Conservation (phyloP, 2,329 filamentous ascomycete genomes). For the Lecanosticta acicola region DNA sequence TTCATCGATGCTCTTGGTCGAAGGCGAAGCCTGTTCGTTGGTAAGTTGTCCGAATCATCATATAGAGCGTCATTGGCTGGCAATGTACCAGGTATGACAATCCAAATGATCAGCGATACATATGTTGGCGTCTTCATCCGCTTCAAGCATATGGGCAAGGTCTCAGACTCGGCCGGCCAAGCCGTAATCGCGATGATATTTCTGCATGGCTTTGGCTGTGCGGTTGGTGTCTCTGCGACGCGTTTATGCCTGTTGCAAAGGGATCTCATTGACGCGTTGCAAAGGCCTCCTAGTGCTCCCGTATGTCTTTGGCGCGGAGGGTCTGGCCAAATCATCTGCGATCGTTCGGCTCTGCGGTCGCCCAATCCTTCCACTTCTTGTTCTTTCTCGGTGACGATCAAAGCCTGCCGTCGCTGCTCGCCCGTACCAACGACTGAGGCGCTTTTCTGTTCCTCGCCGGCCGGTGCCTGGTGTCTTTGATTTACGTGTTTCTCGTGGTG, state of each 20-base stretch:
- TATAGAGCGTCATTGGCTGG: neutral
- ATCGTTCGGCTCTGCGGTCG: slow-evolving; percentile 40
- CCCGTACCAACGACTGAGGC: slow-evolving; percentile 38
- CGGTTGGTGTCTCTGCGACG: neutral
- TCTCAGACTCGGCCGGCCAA: slow-evolving; percentile 30
- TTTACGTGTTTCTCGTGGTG: slow-evolving; percentile 39
- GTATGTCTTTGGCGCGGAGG: slow-evolving; percentile 43
- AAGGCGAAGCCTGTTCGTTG: slow-evolving; percentile 29
- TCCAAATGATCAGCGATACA: slow-evolving; percentile 40
- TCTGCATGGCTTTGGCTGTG: slow-evolving; percentile 40
- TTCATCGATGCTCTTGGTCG: slow-evolving; percentile 43
- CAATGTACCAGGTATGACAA: slow-evolving; percentile 13
- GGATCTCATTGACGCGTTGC: slow-evolving; percentile 21
- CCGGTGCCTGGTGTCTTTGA: slow-evolving; percentile 36
- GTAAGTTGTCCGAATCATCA: slow-evolving; percentile 4
- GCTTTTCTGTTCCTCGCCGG: slow-evolving; percentile 41
- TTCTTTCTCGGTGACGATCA: slow-evolving; percentile 39
- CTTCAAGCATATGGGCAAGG: slow-evolving; percentile 24
- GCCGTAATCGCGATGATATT: slow-evolving; percentile 43
- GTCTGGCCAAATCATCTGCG: slow-evolving; percentile 44
- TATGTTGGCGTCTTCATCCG: slow-evolving; percentile 42
- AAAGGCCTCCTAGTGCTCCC: slow-evolving; percentile 39
- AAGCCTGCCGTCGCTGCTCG: slow-evolving; percentile 34
- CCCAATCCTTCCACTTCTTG: slow-evolving; percentile 40
- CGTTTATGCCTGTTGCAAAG: neutral